Percentiles rank a stretch among this genome's conserved stretches.
Evolutionary conservation across 352 stramenopile species (phyloP).

Genomic region (Chrysophaeum taylorii): DNA sequence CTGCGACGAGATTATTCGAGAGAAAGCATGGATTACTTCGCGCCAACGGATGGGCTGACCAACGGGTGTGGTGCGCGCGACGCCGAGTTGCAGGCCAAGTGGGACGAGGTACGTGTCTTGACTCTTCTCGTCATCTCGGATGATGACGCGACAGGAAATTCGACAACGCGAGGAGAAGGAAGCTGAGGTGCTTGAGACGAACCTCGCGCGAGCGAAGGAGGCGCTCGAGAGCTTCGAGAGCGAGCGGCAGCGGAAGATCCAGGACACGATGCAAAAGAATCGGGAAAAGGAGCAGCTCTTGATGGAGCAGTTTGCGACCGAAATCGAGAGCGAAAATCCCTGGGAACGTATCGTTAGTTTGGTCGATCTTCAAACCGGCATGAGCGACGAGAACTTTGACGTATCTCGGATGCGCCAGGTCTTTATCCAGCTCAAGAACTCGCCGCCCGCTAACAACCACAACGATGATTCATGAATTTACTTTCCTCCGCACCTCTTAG

Average conservation of each 20-base stretch:
- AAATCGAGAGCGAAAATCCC: slow-evolving; percentile 5
- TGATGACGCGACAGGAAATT: no score
- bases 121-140: no score
- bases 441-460: no score
- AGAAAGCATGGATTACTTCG: no score
- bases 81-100: background rate
- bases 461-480: no score
- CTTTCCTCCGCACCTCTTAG: no score
- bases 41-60: no score
- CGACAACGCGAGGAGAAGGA: background rate
- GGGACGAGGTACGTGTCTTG: no score
- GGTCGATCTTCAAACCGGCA: slow-evolving; percentile 1
- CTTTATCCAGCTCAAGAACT: slow-evolving; percentile 14
- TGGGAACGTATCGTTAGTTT: slow-evolving; percentile 11
- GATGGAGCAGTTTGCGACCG: slow-evolving; percentile 10
- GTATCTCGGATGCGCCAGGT: slow-evolving; percentile 6
- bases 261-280: background rate
- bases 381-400: background rate
- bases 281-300: slow-evolving; percentile 1
- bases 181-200: background rate
- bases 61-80: background rate
- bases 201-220: background rate
- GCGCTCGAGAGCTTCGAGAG: background rate
- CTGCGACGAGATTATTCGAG: no score
- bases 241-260: background rate